These are phyloP conservation scores for Hypoxylon fragiforme DNA, from an alignment of 495 filamentous ascomycete species.

Conservation along the genomic window DNA sequence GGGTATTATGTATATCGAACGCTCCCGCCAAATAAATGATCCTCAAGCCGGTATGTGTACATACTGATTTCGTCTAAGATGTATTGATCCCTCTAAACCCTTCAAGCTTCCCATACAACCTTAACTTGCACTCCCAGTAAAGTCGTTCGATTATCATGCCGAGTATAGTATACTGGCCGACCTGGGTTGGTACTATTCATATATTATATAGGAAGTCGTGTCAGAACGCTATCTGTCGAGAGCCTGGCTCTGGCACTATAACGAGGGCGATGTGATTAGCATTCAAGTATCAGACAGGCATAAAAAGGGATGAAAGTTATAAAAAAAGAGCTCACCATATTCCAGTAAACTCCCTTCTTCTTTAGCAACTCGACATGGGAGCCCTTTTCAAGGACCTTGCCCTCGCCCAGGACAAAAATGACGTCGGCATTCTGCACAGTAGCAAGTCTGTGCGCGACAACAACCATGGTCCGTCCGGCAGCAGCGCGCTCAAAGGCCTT, in stretches of 20 bases:
- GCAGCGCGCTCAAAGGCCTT: slow-evolving; percentile 70
- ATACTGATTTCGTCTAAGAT: background rate
- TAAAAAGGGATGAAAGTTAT: background rate
- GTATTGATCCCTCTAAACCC: too few relatives aligned
- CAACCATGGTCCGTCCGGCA: slow-evolving; percentile 69
- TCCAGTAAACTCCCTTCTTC: slow-evolving; percentile 56
- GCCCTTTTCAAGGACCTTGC: slow-evolving; percentile 59
- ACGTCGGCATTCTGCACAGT: slow-evolving; percentile 64
- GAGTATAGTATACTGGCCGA: too few relatives aligned
- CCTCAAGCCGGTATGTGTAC: too few relatives aligned
- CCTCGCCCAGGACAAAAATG: slow-evolving; percentile 61
- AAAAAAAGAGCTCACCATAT: slow-evolving; percentile 48
- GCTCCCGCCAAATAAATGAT: background rate
- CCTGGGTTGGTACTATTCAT: too few relatives aligned
- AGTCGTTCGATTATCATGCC: too few relatives aligned
- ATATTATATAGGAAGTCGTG: background rate
- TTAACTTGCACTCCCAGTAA: too few relatives aligned
- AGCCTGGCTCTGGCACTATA: slow-evolving; percentile 39
- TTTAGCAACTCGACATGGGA: slow-evolving; percentile 57
- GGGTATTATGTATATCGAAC: slow-evolving; percentile 1
- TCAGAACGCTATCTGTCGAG: slow-evolving; percentile 24
- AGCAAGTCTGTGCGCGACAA: slow-evolving; percentile 68
- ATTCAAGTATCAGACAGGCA: background rate
- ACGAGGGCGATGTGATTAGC: background rate
- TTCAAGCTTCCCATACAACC: too few relatives aligned